Percentiles rank a stretch among this genome's conserved stretches.
phyloP scores from a whole-genome alignment of 805 yeast genomes.

The Ogataea sp. region DNA sequence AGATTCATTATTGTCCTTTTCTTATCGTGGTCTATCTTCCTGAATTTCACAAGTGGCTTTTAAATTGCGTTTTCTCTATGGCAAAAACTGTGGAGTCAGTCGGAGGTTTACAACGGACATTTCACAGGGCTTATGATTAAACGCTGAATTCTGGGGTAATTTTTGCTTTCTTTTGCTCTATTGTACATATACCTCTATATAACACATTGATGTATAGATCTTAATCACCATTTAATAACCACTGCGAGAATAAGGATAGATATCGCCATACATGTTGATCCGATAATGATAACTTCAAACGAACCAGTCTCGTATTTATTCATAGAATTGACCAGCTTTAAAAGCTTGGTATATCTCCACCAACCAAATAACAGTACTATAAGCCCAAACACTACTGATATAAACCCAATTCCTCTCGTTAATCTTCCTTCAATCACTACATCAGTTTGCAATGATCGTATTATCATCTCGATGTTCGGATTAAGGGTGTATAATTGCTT shows the following conservation, averaged over 20 bases:
- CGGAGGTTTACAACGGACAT: too few relatives aligned
- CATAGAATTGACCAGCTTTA: conserved; percentile 27
- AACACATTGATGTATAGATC: too few relatives aligned
- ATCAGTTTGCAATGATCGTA: conserved; percentile 39
- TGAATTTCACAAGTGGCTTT: too few relatives aligned
- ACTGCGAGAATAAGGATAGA: not conserved
- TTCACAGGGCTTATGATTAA: too few relatives aligned
- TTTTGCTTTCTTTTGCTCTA: too few relatives aligned
- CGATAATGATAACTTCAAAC: conserved; percentile 28
- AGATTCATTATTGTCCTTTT: too few relatives aligned
- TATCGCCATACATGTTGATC: not conserved
- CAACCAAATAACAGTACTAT: conserved; percentile 34
- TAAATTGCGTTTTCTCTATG: too few relatives aligned
- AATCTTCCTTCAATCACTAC: conserved; percentile 49
- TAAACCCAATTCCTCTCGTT: conserved; percentile 27
- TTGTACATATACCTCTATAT: too few relatives aligned
- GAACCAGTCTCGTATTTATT: conserved; percentile 16
- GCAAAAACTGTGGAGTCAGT: not conserved
- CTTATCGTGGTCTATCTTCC: too few relatives aligned
- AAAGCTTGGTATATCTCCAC: conserved; percentile 37
- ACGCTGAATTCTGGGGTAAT: too few relatives aligned
- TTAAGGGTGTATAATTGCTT: too few relatives aligned
- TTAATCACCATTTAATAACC: not conserved
- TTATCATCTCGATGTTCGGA: too few relatives aligned
- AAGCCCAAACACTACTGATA: conserved; percentile 36